Conservation (phyloP, 1,284 basidiomycete genomes). For the Irpex lacteus region DNA sequence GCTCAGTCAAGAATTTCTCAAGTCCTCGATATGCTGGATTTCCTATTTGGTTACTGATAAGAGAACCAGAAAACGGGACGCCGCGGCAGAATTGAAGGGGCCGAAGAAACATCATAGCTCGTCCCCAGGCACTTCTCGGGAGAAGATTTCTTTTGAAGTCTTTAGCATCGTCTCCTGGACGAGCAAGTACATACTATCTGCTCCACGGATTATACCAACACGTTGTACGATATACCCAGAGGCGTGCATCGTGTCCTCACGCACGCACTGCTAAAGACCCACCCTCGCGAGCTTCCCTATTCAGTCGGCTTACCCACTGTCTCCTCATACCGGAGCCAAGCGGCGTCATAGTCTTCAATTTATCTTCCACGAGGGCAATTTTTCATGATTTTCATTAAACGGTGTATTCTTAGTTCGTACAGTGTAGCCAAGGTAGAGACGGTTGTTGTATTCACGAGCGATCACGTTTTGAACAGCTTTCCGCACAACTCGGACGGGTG, state of each 20-base stretch:
- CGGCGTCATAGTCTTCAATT: not conserved
- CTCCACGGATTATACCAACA: not conserved
- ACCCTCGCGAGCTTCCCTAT: not conserved
- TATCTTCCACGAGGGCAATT: not conserved
- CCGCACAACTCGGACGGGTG: not conserved
- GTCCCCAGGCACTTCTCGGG: not conserved
- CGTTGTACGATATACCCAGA: not conserved
- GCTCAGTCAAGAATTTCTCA: conserved; percentile 27
- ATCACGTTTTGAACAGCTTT: not conserved
- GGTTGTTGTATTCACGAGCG: not conserved
- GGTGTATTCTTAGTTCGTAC: not conserved
- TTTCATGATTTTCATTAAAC: not conserved
- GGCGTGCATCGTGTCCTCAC: not conserved
- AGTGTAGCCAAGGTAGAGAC: not conserved
- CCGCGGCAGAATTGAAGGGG: not conserved
- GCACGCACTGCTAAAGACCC: not conserved
- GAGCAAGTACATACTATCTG: not conserved
- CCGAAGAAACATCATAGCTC: not conserved
- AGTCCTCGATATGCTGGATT: conserved; percentile 23
- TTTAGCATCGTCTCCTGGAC: too few species aligned
- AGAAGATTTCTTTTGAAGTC: too few species aligned
- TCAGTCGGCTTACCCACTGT: not conserved
- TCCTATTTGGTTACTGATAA: conserved; percentile 26
- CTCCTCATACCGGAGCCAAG: not conserved
- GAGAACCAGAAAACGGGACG: conserved; percentile 16